These are phyloP conservation scores for Lachancea fermentati DNA, from an alignment of 805 yeast species.

Conservation along the genomic window DNA sequence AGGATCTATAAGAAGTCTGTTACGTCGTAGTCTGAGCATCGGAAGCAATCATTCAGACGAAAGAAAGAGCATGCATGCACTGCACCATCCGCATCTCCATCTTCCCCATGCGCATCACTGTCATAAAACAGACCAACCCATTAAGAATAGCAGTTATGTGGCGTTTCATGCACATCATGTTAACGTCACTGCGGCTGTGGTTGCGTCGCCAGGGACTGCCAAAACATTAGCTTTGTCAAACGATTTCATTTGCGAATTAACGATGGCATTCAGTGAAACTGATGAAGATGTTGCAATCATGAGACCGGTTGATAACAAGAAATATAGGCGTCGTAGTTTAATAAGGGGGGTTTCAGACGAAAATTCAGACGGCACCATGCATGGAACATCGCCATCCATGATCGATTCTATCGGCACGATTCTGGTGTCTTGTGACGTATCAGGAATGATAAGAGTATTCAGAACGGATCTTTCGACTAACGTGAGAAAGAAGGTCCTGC, in stretches of 20 bases:
- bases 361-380: slow-evolving; percentile 1
- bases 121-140: slow-evolving; percentile 11
- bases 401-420: slow-evolving; percentile 39
- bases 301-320: not conserved
- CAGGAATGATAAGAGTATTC: slow-evolving; percentile 69
- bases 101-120: slow-evolving; percentile 13
- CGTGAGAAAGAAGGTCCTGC: slow-evolving; percentile 35
- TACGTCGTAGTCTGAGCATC: slow-evolving; percentile 8
- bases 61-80: slow-evolving; percentile 8
- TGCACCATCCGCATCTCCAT: slow-evolving; percentile 8
- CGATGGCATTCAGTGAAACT: slow-evolving; percentile 25
- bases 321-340: not conserved
- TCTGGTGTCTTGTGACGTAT: slow-evolving; percentile 69
- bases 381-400: slow-evolving; percentile 18
- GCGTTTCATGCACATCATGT: slow-evolving; percentile 74
- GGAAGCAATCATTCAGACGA: slow-evolving; percentile 7
- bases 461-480: slow-evolving; percentile 68
- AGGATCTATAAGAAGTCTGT: slow-evolving; percentile 10
- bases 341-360: not conserved
- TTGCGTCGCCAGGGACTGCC: slow-evolving; percentile 70
- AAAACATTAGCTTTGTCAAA: slow-evolving; percentile 64
- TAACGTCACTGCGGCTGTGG: slow-evolving; percentile 65
- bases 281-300: slow-evolving; percentile 11
- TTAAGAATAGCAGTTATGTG: slow-evolving; percentile 55
- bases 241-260: slow-evolving; percentile 70